Base-by-base conservation (phyloP, 495 filamentous ascomycete species). In the Evansstolkia leycettana region DNA sequence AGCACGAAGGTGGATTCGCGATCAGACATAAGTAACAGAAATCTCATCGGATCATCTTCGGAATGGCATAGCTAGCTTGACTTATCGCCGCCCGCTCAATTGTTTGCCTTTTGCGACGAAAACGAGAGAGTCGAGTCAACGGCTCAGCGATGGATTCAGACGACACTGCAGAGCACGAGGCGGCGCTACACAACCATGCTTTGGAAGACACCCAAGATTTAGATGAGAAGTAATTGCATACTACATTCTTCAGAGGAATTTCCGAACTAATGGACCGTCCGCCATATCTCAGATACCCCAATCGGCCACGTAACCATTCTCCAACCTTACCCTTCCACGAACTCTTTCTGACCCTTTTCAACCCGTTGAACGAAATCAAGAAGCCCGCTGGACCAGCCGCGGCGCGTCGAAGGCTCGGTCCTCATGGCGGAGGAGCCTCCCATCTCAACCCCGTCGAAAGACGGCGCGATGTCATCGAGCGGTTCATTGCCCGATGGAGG, bases 401-500 rank as follows among this genome's bases (percentile, higher is more conserved):
- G 2, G 54, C 62, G 13, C 64, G 64, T 34, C 45, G 59, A 23
- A 78, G 74, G 48, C 42, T 51, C 34, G 78, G 81, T 1, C 71
- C 70, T 8, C 65, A 75, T 40, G 75, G 74, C 3, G 48, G 55
- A 35, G 34, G 37, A 17, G 51, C 63, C 7, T 57, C 62, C 17
- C 73, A 67, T 23, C 58, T 78, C 13, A 80, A 78, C n/a, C 83
- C 88, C 3, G 75, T 87, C 47, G 88, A 96, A 48, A 67, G 78
- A 34, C 72, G 88, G 7, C 75, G 80, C n/a, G 74, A 76, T 46
- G 81, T 96, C 45, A 89, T 98, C 52, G 77, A 88, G 39, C 70
- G 79, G 17, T 98, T 93, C 62, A 84, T 98, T 45, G 74, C 81
- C 17, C 74, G 75, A 52, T 98, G 90, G 90, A 70, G 87, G 23